Evolutionary conservation across 805 yeast genomes (phyloP).

Genomic region (Saccharomyces eubayanus): DNA sequence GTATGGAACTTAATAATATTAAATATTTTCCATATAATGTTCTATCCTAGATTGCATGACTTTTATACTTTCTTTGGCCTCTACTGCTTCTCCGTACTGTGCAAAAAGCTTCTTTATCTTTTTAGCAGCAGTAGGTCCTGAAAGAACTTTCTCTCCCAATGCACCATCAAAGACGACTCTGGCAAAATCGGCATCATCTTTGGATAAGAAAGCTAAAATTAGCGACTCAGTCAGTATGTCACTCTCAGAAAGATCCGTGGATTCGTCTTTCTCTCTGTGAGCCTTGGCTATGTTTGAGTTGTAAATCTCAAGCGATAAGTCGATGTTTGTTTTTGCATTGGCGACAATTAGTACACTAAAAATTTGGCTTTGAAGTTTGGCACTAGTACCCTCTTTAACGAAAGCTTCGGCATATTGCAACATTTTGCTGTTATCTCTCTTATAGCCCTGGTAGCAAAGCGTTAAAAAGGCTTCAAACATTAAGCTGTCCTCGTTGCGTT

Average conservation of each 20-base stretch:
- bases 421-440: constrained; percentile 23
- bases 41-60: constrained; percentile 3
- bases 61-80: constrained; percentile 32
- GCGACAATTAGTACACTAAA: constrained; percentile 38
- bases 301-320: constrained; percentile 36
- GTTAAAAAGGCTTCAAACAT: constrained; percentile 36
- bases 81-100: constrained; percentile 44
- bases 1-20: background rate
- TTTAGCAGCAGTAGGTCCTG: constrained; percentile 35
- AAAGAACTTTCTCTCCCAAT: constrained; percentile 30
- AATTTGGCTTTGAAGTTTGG: constrained; percentile 27
- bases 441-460: constrained; percentile 36
- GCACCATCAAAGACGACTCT: constrained; percentile 43
- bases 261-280: constrained; percentile 27
- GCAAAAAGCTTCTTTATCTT: constrained; percentile 38
- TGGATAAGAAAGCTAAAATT: constrained; percentile 36
- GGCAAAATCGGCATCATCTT: constrained; percentile 48
- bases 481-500: constrained; percentile 35
- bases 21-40: background rate
- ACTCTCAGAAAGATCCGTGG: constrained; percentile 31
- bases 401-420: constrained; percentile 34
- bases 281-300: constrained; percentile 38
- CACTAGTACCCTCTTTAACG: constrained; percentile 23
- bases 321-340: constrained; percentile 33
- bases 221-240: constrained; percentile 42